Evolutionary conservation across 2,329 filamentous ascomycete species (phyloP).

Genomic region (Dactylella cylindrospora): DNA sequence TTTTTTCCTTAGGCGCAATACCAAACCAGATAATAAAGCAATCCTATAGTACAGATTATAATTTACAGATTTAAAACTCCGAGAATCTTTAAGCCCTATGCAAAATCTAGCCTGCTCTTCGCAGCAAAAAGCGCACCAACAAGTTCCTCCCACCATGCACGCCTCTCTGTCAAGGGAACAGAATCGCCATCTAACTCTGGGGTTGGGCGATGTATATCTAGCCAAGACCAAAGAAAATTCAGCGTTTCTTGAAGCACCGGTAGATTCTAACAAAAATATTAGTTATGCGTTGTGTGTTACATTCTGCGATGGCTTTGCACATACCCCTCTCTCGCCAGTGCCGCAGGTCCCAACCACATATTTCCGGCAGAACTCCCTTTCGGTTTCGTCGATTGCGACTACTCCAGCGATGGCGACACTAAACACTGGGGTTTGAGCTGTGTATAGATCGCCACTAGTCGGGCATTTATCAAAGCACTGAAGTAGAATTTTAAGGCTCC

Average conservation of each 20-base stretch:
- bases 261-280: not conserved
- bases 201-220: not conserved
- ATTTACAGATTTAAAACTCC: too few species aligned
- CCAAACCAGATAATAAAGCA: too few species aligned
- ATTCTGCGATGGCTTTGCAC: too few species aligned
- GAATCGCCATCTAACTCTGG: not conserved
- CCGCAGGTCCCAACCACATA: not conserved
- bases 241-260: not conserved
- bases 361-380: slow-evolving; percentile 6
- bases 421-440: slow-evolving; percentile 2
- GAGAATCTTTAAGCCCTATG: not conserved
- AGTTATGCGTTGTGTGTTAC: not conserved
- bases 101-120: not conserved
- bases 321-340: not conserved
- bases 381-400: not conserved
- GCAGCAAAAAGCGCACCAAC: not conserved
- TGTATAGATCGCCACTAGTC: slow-evolving; percentile 2
- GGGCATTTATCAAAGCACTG: slow-evolving; percentile 5
- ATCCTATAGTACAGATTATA: too few species aligned
- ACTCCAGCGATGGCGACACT: slow-evolving; percentile 2
- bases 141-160: not conserved
- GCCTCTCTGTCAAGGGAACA: not conserved
- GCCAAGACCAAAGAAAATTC: slow-evolving; percentile 2
- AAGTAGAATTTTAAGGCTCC: not conserved
- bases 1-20: not conserved